Evolutionary conservation across 1,284 basidiomycete genomes (phyloP).

Genomic region (Sanghuangporus weigelae): DNA sequence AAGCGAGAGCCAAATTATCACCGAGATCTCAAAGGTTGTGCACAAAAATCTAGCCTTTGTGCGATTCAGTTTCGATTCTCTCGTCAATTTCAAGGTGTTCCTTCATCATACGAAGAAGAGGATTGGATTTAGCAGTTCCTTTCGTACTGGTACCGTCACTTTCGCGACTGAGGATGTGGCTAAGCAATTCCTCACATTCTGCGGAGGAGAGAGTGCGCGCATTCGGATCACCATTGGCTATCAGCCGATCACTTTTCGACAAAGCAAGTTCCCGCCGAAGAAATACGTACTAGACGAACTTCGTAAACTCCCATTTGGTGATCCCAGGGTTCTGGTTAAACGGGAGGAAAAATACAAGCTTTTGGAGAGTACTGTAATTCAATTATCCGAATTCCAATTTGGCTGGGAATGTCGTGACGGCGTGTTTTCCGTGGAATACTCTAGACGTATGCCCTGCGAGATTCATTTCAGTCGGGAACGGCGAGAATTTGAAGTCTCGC

Average conservation of each 20-base stretch:
- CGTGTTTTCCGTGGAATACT: slow-evolving; percentile 54
- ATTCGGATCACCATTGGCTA: slow-evolving; percentile 26
- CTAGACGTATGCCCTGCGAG: slow-evolving; percentile 13
- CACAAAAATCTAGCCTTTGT: slow-evolving; percentile 36
- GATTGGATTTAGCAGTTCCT: neutral
- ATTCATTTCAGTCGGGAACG: slow-evolving; percentile 40
- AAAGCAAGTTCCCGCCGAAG: slow-evolving; percentile 30
- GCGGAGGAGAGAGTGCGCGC: slow-evolving; percentile 27
- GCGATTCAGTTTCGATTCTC: slow-evolving; percentile 23
- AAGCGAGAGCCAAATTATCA: slow-evolving; percentile 31
- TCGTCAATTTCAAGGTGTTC: slow-evolving; percentile 46
- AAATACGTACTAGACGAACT: slow-evolving; percentile 38
- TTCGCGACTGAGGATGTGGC: slow-evolving; percentile 39
- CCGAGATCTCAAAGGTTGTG: slow-evolving; percentile 37
- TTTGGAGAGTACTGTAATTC: slow-evolving; percentile 27
- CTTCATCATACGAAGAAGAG: slow-evolving; percentile 36
- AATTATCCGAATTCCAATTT: slow-evolving; percentile 37
- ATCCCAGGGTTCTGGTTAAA: slow-evolving; percentile 29
- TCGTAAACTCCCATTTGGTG: slow-evolving; percentile 38
- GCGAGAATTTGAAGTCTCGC: slow-evolving; percentile 40
- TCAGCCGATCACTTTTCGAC: slow-evolving; percentile 34
- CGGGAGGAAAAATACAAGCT: slow-evolving; percentile 15
- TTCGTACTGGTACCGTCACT: slow-evolving; percentile 43
- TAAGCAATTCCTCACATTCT: slow-evolving; percentile 37
- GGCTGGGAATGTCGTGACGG: slow-evolving; percentile 52